Evolutionary conservation across 106 monocot species (phyloP), one percentile per base, ranked within the genome.

Genomic region (Dioscorea zingiberensis): DNA sequence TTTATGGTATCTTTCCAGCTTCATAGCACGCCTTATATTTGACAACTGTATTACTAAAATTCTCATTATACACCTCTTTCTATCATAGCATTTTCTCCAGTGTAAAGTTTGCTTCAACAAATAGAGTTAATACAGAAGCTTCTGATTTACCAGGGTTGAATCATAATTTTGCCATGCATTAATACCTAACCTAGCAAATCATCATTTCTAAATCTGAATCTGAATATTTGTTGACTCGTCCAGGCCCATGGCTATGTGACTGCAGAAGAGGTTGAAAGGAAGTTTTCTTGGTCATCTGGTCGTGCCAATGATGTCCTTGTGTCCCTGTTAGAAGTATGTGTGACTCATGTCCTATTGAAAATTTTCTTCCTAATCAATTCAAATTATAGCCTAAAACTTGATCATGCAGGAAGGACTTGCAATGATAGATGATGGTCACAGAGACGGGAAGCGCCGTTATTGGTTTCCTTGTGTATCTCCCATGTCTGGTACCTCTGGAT

Each of bases 371-470:
- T 21, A 27, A 18, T 26, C 11, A n/a, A 25, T 3, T 44, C 44
- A 19, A 19, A 17, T 68, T 3, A 24, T 2, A 30, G 60, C 22
- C 6, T 49, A 15, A 23, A 28, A 63, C 51, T 68, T 28, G 26
- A 68, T 56, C 21, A 45, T 70, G 19, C 81, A 95, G 95, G 95
- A 91, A 51, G 91, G 95, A 27, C 85, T 95, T 72, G 88, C 91
- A 7, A 91, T 95, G 95, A 88, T 95, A 46, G 95, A 95, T 72
- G 95, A 95, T 77, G 91, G 95, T 6, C 91, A 95, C 59, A 78
- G 64, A 62, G 95, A 95, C 60, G 71, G 91, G 11, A 85, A 79
- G 25, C 80, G 91, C 10, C 79, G 87, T 21, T 88, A 85, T 65
- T 91, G 95, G 95, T 95, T 95, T 74, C 95, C 95, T 14, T 95